Evolutionary conservation across 768 basidiomycete species (phyloP), one percentile per base, ranked within the genome.

Genomic region (Amanita brunnescens): DNA sequence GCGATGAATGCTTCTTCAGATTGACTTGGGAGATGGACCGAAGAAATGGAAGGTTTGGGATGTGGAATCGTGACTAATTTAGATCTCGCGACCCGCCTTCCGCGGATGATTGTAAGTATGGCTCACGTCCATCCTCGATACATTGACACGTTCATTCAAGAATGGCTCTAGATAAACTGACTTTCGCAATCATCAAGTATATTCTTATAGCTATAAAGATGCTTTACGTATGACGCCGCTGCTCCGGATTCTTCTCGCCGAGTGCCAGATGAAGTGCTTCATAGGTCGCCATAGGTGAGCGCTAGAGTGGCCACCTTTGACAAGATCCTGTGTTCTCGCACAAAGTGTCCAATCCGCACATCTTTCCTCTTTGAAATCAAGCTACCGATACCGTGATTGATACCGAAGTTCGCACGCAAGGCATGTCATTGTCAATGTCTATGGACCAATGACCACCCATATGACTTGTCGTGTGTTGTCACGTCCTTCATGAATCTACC

Each of bases 201-300:
- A 58, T 58, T 56, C 37, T 47, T 47, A 46, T 40, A 44, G 26
- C 13, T 29, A 44, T 47, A 41, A 47, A 24, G 35, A 47, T 50
- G 37, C 48, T 62, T 71, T 72, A 72, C 72, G 71, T 74, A 62
- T 61, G 57, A 69, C 70, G 70, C 70, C 72, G 70, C 72, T 70
- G 62, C 64, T 68, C 70, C 69, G 70, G 68, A 61, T 58, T 64
- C 61, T 62, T 56, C 58, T 56, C 54, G 45, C 58, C 57, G 57
- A 55, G 58, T 21, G 54, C 50, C 62, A 54, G 61, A 55, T 55
- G 57, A 52, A 54, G 64, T 65, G 64, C 67, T 65, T 63, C 62
- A 61, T 61, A 61, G 55, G 57, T 57, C 54, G 53, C 50, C 39
- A 55, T 54, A 53, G 39, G 39, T 38, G 53, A 42, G 51, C 43